These are phyloP conservation scores for Rhizopus arrhizus DNA, from an alignment of 371 early-diverging fungal species.

Conservation along the genomic window DNA sequence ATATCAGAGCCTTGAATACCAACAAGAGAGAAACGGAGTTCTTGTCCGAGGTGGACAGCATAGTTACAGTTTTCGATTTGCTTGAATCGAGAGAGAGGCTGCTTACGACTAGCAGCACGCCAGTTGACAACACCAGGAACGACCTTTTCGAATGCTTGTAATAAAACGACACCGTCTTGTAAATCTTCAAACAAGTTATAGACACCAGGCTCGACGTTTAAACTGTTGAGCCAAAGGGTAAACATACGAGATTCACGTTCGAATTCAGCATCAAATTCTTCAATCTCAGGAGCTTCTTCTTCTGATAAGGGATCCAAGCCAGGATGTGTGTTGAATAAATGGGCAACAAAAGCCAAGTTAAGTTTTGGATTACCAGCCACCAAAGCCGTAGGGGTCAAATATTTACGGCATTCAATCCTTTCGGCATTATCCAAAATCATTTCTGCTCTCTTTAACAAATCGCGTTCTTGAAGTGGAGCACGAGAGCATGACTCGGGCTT, in stretches of 20 bases:
- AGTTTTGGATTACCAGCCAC: constrained; percentile 94
- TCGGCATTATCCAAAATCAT: constrained; percentile 89
- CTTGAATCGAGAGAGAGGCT: constrained; percentile 86
- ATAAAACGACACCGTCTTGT: constrained; percentile 75
- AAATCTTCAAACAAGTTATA: constrained; percentile 88
- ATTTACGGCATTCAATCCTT: constrained; percentile 89
- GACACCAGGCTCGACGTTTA: constrained; percentile 94
- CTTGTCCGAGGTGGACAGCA: constrained; percentile 85
- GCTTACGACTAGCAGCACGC: constrained; percentile 80
- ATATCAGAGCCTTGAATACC: constrained; percentile 96
- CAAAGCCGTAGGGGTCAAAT: constrained; percentile 89
- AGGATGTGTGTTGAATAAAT: constrained; percentile 93
- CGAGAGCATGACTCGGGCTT: constrained; percentile 81
- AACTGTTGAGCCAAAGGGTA: constrained; percentile 93
- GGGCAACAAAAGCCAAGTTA: constrained; percentile 94
- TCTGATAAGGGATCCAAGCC: constrained; percentile 89
- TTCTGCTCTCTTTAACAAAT: constrained; percentile 84
- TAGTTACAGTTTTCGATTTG: constrained; percentile 96
- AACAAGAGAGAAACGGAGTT: constrained; percentile 85
- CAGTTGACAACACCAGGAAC: constrained; percentile 88
- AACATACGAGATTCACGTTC: constrained; percentile 97
- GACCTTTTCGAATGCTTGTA: constrained; percentile 94
- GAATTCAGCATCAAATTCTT: constrained; percentile 85
- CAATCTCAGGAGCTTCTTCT: constrained; percentile 86
- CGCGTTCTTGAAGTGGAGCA: constrained; percentile 79